phyloP scores from a whole-genome alignment of 202 grass and related monocot species.

The Carex sylvatica region DNA sequence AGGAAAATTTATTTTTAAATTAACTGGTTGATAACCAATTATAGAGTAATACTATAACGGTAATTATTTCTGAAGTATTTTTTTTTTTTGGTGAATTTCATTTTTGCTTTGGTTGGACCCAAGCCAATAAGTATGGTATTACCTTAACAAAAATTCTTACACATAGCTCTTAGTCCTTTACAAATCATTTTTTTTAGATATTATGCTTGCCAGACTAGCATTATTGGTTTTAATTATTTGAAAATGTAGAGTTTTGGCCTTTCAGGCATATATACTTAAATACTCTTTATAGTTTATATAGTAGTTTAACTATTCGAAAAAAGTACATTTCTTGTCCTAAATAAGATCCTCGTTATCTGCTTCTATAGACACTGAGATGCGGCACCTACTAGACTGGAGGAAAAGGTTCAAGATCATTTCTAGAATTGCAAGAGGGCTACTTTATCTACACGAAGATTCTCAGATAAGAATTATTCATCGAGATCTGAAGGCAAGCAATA shows the following conservation, averaged over 20 bases:
- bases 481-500: constrained; percentile 58
- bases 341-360: neutral
- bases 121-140: neutral
- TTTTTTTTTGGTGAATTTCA: neutral
- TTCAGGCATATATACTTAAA: neutral
- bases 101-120: neutral
- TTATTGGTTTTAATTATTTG: neutral
- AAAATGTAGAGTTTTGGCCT: neutral
- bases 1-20: neutral
- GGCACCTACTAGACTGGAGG: constrained; percentile 32
- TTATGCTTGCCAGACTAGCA: neutral
- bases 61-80: neutral
- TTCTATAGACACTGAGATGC: constrained; percentile 15
- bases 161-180: neutral
- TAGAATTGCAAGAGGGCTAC: constrained; percentile 42
- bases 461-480: constrained; percentile 50
- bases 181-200: neutral
- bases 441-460: constrained; percentile 63
- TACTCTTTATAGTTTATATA: neutral
- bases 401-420: constrained; percentile 50
- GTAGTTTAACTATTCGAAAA: neutral
- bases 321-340: neutral
- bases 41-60: neutral
- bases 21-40: neutral
- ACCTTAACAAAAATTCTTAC: neutral